Evolutionary conservation across 1,284 basidiomycete species (phyloP), one percentile per base, ranked within the genome.

Genomic region (Trametes sp.): DNA sequence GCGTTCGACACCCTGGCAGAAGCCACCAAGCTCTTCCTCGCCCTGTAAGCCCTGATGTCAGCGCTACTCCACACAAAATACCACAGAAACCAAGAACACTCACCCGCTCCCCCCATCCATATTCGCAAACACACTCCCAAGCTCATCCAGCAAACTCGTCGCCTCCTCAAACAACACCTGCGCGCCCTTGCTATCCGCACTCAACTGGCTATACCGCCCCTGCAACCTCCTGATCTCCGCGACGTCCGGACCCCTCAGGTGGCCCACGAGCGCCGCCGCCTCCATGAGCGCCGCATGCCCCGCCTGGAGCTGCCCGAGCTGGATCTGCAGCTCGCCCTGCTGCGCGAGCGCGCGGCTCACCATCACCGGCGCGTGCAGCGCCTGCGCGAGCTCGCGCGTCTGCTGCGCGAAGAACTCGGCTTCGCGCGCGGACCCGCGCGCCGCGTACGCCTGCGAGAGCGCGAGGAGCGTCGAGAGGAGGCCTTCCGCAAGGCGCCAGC

Each of bases 371-470:
- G 90, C 85, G 58, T 87, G 87, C 14, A 94, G 73, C 2, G 87
- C 81, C 44, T 83, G 79, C 0, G 93, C 90, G 4, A 96, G 78
- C 23, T 88, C 84, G 13, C 84, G 79, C 0, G 90, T 92, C 70
- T 94, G 89, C 42, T 87, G 81, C 1, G 90, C 81, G 73, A 94
- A 96, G 71, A 92, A 95, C 65, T 94, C 89, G 5, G 92, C 88
- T 70, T 95, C 93, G 28, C 90, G 86, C 8, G 88, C 85, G 1
- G 93, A 93, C 0, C 95, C 95, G 6, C 93, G 85, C 0, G 80
- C 74, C 19, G 87, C 81, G 68, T 94, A 92, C 0, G 84, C 81
- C 5, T 84, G 80, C 1, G 84, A 79, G 8, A 95, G 79, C 4
- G 84, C 79, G 60, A 95, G 84, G 3, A 92, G 78, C 0, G 88